Conservation (phyloP, 805 yeast genomes). For the Saturnispora quitensis region DNA sequence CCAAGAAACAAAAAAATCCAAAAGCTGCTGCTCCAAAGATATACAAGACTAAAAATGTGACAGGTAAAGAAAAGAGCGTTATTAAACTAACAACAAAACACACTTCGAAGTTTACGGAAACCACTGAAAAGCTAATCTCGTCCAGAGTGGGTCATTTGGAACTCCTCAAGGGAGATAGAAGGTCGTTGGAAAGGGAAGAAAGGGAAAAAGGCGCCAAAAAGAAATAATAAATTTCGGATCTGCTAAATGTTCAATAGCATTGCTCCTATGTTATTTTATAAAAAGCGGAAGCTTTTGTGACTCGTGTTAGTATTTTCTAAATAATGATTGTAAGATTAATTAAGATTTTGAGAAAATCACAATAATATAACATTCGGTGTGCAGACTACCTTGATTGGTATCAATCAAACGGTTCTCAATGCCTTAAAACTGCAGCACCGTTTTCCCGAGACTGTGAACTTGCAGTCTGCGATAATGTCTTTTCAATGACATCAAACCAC, state of each 20-base stretch:
- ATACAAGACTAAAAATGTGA: conserved; percentile 56
- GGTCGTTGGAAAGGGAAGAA: conserved; percentile 59
- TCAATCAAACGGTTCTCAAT: neutral
- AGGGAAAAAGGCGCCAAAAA: conserved; percentile 4
- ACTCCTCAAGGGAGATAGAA: conserved; percentile 80
- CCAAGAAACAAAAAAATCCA: conserved; percentile 58
- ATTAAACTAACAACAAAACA: conserved; percentile 51
- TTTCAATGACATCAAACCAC: neutral
- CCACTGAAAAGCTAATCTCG: conserved; percentile 78
- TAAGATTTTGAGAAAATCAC: neutral
- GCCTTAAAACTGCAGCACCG: no score
- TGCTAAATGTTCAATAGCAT: neutral
- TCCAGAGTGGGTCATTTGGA: conserved; percentile 93
- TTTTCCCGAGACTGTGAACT: no score
- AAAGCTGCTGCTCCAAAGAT: conserved; percentile 68
- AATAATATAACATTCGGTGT: no score
- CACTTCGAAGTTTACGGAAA: conserved; percentile 13
- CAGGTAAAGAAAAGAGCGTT: conserved; percentile 35
- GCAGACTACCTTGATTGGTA: neutral
- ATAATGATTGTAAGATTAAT: neutral
- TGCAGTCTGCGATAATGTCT: neutral
- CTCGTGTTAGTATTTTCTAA: neutral
- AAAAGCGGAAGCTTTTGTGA: neutral
- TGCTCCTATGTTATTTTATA: neutral
- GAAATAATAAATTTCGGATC: neutral